Evolutionary conservation across 495 filamentous ascomycete species (phyloP).

Genomic region (Daldinia caldariorum): DNA sequence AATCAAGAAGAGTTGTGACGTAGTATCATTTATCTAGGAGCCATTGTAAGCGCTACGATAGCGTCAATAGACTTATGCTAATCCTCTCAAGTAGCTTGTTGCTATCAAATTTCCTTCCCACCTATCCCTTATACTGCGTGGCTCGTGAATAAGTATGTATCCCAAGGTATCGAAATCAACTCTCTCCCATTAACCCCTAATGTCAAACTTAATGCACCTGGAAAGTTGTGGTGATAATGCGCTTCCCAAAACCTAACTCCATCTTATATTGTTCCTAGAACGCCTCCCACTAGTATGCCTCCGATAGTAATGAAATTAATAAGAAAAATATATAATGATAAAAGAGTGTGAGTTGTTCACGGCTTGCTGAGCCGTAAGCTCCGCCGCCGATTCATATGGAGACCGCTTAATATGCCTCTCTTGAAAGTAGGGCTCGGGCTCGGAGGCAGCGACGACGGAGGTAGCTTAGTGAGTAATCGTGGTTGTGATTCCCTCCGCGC

Average conservation of each 20-base stretch:
- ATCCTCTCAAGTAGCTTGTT: slow-evolving; percentile 19
- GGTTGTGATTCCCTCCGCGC: slow-evolving; percentile 51
- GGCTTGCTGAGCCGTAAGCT: slow-evolving; percentile 51
- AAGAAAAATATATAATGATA: slow-evolving; percentile 9
- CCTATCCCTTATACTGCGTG: slow-evolving; percentile 12
- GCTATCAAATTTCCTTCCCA: slow-evolving; percentile 2
- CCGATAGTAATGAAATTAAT: slow-evolving; percentile 16
- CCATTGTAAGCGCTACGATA: slow-evolving; percentile 24
- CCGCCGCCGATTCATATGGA: slow-evolving; percentile 50
- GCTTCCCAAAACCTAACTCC: slow-evolving; percentile 30
- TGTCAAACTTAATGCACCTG: slow-evolving; percentile 25
- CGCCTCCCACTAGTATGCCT: slow-evolving; percentile 15
- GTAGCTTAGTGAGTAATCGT: slow-evolving; percentile 37
- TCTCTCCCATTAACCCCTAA: neutral
- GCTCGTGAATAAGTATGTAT: slow-evolving; percentile 26
- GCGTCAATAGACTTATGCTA: slow-evolving; percentile 15
- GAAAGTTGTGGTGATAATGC: slow-evolving; percentile 21
- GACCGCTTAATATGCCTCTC: slow-evolving; percentile 54
- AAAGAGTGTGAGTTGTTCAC: slow-evolving; percentile 17
- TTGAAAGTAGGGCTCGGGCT: slow-evolving; percentile 45
- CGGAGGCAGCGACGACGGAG: slow-evolving; percentile 39
- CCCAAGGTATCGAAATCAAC: slow-evolving; percentile 38
- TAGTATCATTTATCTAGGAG: slow-evolving; percentile 40
- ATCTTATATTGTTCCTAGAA: slow-evolving; percentile 13
- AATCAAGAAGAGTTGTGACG: slow-evolving; percentile 27